Percentiles rank a stretch among this genome's conserved stretches.
Conservation (phyloP, 2,329 filamentous ascomycete species). For the Zymoseptoria pseudotritici region DNA sequence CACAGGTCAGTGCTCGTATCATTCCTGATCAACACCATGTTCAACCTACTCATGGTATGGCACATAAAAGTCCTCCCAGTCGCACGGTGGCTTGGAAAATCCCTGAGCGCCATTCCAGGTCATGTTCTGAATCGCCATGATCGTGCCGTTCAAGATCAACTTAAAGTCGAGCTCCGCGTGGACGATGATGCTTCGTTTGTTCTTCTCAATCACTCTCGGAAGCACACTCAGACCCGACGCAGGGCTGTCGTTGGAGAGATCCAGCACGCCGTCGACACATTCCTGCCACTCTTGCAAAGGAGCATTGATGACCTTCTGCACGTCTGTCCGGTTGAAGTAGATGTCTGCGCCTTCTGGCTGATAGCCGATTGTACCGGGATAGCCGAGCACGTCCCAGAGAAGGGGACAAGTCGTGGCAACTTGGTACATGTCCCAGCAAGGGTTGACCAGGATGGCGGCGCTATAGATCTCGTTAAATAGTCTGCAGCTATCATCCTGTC, state of each 20-base stretch:
- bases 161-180: conserved; percentile 66
- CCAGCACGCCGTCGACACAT: conserved; percentile 45
- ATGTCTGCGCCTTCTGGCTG: conserved; percentile 53
- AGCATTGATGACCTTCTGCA: conserved; percentile 34
- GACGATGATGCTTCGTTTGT: conserved; percentile 64
- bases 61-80: conserved; percentile 57
- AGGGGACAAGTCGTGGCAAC: conserved; percentile 65
- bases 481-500: conserved; percentile 44
- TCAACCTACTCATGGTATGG: conserved; percentile 51
- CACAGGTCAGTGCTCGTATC: neutral
- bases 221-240: conserved; percentile 53
- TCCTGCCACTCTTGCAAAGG: conserved; percentile 59
- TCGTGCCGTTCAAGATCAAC: conserved; percentile 59
- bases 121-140: conserved; percentile 72
- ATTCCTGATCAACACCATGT: conserved; percentile 25
- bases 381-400: conserved; percentile 61
- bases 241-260: conserved; percentile 44
- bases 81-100: conserved; percentile 53
- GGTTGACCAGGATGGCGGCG: conserved; percentile 55
- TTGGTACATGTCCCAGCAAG: conserved; percentile 73
- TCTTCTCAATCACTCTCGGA: conserved; percentile 64
- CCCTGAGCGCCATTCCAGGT: conserved; percentile 67
- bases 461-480: conserved; percentile 43
- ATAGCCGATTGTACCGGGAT: conserved; percentile 59
- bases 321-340: conserved; percentile 33